Evolutionary conservation across 495 filamentous ascomycete genomes (phyloP).

Genomic region (Haplographium delicatum): DNA sequence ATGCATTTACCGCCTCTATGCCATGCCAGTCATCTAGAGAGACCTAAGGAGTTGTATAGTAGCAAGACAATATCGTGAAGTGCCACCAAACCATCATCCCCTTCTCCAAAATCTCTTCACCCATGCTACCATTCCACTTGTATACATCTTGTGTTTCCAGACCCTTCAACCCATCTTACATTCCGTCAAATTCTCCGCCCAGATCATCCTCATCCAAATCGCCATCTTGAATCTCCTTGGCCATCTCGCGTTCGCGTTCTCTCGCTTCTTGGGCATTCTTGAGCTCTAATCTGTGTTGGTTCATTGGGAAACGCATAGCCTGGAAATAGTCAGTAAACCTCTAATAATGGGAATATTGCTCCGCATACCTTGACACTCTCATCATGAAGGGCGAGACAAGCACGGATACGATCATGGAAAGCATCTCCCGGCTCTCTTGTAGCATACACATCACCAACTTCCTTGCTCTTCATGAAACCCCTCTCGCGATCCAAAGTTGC

Average conservation of each 20-base stretch:
- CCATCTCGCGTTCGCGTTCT: slow-evolving; percentile 91
- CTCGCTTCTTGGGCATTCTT: slow-evolving; percentile 97
- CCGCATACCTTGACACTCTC: slow-evolving; percentile 88
- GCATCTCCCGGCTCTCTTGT: slow-evolving; percentile 93
- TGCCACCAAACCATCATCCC: slow-evolving; percentile 22
- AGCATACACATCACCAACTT: slow-evolving; percentile 89
- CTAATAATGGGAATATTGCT: not conserved
- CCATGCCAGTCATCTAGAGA: slow-evolving; percentile 12
- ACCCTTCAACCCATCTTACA: slow-evolving; percentile 50
- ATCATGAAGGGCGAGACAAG: slow-evolving; percentile 86
- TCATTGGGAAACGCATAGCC: slow-evolving; percentile 99
- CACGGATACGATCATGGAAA: slow-evolving; percentile 92
- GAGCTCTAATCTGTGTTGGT: slow-evolving; percentile 93
- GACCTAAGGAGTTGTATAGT: slow-evolving; percentile 13
- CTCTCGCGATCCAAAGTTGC: slow-evolving; percentile 89
- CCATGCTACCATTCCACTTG: not conserved
- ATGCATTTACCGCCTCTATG: slow-evolving; percentile 1
- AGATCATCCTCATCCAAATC: slow-evolving; percentile 97
- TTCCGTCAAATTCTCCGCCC: slow-evolving; percentile 93
- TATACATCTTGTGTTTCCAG: slow-evolving; percentile 1
- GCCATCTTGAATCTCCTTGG: slow-evolving; percentile 98
- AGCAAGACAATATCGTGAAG: slow-evolving; percentile 28
- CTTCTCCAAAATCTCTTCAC: not conserved
- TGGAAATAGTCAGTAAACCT: slow-evolving; percentile 28
- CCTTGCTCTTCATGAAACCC: slow-evolving; percentile 98